phyloP scores from a whole-genome alignment of 2,329 filamentous ascomycete species.

The Aspergillus sp. region DNA sequence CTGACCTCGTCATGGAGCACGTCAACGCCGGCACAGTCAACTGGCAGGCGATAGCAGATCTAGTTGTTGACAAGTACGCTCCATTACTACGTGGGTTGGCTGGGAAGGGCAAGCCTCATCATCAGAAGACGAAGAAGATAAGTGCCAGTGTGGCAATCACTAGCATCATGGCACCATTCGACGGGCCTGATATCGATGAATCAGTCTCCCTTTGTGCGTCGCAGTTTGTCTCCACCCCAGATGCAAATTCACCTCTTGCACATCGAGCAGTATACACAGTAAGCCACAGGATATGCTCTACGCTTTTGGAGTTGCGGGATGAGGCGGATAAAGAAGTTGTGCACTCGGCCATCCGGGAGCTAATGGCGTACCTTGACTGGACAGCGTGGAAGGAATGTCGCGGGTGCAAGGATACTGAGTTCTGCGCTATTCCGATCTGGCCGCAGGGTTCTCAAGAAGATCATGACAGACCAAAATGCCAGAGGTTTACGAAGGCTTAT shows the following conservation, averaged over 20 bases:
- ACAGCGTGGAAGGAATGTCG: slow-evolving; percentile 59
- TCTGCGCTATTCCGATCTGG: slow-evolving; percentile 66
- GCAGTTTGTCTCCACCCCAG: slow-evolving; percentile 32
- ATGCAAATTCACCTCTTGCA: slow-evolving; percentile 20
- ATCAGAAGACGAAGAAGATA: background rate
- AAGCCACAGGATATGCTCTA: slow-evolving; percentile 32
- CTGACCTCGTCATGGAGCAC: slow-evolving; percentile 38
- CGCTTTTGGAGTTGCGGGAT: slow-evolving; percentile 25
- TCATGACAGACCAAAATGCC: slow-evolving; percentile 22
- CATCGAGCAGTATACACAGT: slow-evolving; percentile 29
- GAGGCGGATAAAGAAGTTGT: slow-evolving; percentile 25
- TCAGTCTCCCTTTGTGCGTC: slow-evolving; percentile 30
- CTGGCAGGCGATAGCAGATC: slow-evolving; percentile 69
- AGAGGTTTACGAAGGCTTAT: background rate
- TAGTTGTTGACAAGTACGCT: slow-evolving; percentile 64
- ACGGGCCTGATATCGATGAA: slow-evolving; percentile 30
- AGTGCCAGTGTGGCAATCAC: background rate
- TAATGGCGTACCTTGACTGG: slow-evolving; percentile 59
- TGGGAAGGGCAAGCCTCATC: slow-evolving; percentile 22
- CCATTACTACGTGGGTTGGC: slow-evolving; percentile 50
- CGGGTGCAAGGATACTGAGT: slow-evolving; percentile 54
- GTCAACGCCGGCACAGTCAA: slow-evolving; percentile 41
- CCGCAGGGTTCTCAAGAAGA: slow-evolving; percentile 57
- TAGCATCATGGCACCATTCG: slow-evolving; percentile 32
- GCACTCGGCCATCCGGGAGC: slow-evolving; percentile 29